Evolutionary conservation across 768 basidiomycete genomes (phyloP), one percentile per base, ranked within the genome.

Genomic region (Pleurotus tuber-regium): DNA sequence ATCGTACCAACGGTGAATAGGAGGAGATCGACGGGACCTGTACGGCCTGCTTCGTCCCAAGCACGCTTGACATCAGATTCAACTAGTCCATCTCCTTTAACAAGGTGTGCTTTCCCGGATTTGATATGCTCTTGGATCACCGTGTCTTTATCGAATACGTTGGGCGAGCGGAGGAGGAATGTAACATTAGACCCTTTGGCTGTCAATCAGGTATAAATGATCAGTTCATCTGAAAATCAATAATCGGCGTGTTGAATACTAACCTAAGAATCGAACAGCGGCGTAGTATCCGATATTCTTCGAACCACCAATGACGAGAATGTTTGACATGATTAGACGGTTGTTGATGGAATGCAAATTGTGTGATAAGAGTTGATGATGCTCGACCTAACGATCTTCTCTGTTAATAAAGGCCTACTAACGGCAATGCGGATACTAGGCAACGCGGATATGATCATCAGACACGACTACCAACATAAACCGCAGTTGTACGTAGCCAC

Each of bases 1-100:
- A n/a, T n/a, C 77, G 42, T 56, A 78, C 85, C 87, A 52, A 88
- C 72, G 4, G 84, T 78, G 66, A 81, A 87, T 8, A 88, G 55
- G 16, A 87, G 66, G 23, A 77, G 56, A 54, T 86, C 83, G 46
- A 86, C 72, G 2, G 67, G 62, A 14, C 59, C 65, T 19, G 59
- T 66, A 48, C 61, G 61, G 59, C 43, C 50, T 10, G 51, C 53
- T 49, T 69, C 70, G 4, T 70, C 61, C 83, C 85, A 86, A 2
- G 73, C 82, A 12, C 63, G 66, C 53, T 70, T 52, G 46, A 85
- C 74, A 54, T 87, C 82, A 0, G 68, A 71, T 50, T 71, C 62
- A 29, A 74, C 69, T 5, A 83, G 69, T 0, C 81, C 86, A 55
- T 89, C 84, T 4, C 87, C 87, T 54, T 80, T 71, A 8, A 84